Evolutionary conservation across 75 land plant genomes (phyloP), one percentile per base, ranked within the genome.

Genomic region (Gnetum montanum): DNA sequence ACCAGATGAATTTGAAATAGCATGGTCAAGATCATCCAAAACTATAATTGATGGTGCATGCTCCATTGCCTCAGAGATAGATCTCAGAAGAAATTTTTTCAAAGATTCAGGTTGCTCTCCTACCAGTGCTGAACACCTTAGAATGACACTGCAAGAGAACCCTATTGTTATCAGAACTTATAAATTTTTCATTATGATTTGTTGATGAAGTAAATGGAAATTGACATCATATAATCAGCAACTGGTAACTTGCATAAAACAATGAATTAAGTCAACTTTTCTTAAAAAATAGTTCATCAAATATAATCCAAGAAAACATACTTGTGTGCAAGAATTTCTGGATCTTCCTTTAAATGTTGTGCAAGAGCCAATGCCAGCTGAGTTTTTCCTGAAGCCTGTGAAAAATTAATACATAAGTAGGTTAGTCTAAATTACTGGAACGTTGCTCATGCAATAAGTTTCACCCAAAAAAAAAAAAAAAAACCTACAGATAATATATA

Each of bases 301-400:
- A 53, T 41, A 53, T 30, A 34, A 20, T 28, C 15, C 19, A 44
- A 40, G 26, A 26, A 48, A 15, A 75, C n/a, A 31, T 79, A 93
- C 98, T 75, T 58, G 66, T 94, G 96, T 28, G 90, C 78, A 53
- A 89, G 69, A 28, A 85, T 45, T 37, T 67, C 63, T 59, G 58
- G 54, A 60, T 77, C 63, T 35, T 70, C 82, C 59, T 77, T 71
- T 33, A 94, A 63, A 41, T 68, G 76, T 57, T 61, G 81, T 46
- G 90, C 96, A 78, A 81, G 76, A 49, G 87, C 91, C 60, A 51
- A 74, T 31, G 74, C 72, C 58, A 90, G 57, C 54, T 61, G 65
- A 36, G 88, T 82, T 65, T 94, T 94, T 54, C 98, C 98, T 56
- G 85, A 94, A 53, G 91, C 98, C 98, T 93, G 68, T 37, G 37